These are phyloP conservation scores for Hypoxylon sp. DNA, from an alignment of 2,329 filamentous ascomycete species.

Conservation along the genomic window DNA sequence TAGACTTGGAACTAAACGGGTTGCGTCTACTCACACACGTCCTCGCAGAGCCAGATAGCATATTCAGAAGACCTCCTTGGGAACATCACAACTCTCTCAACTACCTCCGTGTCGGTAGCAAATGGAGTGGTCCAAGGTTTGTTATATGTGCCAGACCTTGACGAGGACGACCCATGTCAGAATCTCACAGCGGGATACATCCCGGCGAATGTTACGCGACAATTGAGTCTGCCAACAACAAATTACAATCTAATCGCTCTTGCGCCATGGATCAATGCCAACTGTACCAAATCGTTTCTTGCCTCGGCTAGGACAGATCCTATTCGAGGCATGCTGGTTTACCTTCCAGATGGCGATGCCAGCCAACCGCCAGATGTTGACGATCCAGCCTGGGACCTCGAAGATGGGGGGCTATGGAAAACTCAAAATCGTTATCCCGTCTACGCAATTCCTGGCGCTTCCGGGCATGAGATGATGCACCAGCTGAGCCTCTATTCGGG, in stretches of 20 bases:
- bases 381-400: conserved; percentile 77
- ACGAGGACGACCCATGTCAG: conserved; percentile 70
- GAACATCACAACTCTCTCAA: conserved; percentile 82
- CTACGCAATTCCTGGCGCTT: conserved; percentile 80
- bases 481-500: conserved; percentile 83
- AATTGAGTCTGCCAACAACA: conserved; percentile 74
- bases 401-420: conserved; percentile 80
- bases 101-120: conserved; percentile 70
- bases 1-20: conserved; percentile 9
- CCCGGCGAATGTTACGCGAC: conserved; percentile 80
- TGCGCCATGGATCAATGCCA: conserved; percentile 84
- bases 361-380: conserved; percentile 74
- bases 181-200: conserved; percentile 74
- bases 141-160: conserved; percentile 84
- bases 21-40: conserved; percentile 42
- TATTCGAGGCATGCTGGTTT: conserved; percentile 74
- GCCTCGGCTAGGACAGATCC: conserved; percentile 69
- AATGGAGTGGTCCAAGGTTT: conserved; percentile 79
- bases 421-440: conserved; percentile 79
- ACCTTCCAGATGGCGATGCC: conserved; percentile 68
- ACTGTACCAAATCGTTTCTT: conserved; percentile 82
- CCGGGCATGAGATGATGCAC: conserved; percentile 76
- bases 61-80: conserved; percentile 64
- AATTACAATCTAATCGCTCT: conserved; percentile 84
- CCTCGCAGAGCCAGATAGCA: conserved; percentile 59